Evolutionary conservation across 2,329 filamentous ascomycete species (phyloP).

Genomic region (Nigrograna mackinnonii): DNA sequence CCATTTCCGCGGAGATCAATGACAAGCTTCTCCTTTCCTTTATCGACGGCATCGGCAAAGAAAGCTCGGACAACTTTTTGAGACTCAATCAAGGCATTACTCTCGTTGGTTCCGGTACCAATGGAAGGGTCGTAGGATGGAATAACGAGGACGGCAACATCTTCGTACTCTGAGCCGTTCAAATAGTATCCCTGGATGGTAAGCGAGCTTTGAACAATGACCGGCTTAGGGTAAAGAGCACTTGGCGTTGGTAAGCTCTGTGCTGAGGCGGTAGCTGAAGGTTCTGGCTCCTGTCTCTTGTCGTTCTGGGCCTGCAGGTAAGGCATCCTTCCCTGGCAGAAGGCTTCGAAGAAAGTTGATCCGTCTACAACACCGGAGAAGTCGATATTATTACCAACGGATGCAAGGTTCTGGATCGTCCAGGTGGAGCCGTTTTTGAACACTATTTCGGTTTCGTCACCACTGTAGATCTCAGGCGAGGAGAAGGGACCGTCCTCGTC

Average conservation of each 20-base stretch:
- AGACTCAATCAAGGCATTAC: slow-evolving; percentile 18
- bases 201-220: slow-evolving; percentile 23
- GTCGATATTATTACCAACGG: slow-evolving; percentile 9
- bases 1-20: slow-evolving; percentile 64
- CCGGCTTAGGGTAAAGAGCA: slow-evolving; percentile 34
- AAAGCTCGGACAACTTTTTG: slow-evolving; percentile 41
- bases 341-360: slow-evolving; percentile 36
- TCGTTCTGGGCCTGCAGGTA: background rate
- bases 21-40: slow-evolving; percentile 59
- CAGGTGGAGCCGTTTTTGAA: slow-evolving; percentile 21
- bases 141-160: slow-evolving; percentile 46
- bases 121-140: slow-evolving; percentile 30
- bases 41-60: slow-evolving; percentile 45
- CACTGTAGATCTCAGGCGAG: slow-evolving; percentile 11
- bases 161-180: slow-evolving; percentile 34
- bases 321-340: slow-evolving; percentile 16
- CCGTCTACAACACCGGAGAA: slow-evolving; percentile 36
- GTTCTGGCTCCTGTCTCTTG: background rate
- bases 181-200: slow-evolving; percentile 47
- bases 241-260: background rate
- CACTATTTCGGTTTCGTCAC: slow-evolving; percentile 12
- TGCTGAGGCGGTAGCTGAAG: background rate
- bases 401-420: slow-evolving; percentile 28
- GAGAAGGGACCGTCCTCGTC: slow-evolving; percentile 19
- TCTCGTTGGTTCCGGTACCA: slow-evolving; percentile 5